phyloP scores from a whole-genome alignment of 208 protist genomes.

The Leishmania gerbilli region DNA sequence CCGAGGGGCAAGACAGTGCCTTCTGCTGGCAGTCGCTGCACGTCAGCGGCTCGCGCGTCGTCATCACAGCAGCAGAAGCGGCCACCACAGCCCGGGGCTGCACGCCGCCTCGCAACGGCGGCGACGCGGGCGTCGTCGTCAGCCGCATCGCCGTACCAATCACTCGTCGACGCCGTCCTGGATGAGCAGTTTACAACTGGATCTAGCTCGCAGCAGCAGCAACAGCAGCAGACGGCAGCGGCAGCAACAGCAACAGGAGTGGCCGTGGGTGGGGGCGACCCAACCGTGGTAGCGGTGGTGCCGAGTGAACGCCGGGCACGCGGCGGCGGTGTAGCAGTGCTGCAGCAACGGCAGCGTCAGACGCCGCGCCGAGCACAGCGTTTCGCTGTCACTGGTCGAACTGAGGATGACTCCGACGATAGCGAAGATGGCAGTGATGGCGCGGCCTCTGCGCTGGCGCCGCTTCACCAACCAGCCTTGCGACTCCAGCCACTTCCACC shows the following conservation, averaged over 20 bases:
- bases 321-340: not conserved
- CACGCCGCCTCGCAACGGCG: not conserved
- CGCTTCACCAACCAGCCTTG: slow-evolving; percentile 6
- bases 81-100: not conserved
- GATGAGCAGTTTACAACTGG: not conserved
- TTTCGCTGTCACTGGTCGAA: not conserved
- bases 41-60: not conserved
- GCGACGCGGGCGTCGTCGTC: not conserved
- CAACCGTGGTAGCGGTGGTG: not conserved
- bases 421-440: not conserved
- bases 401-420: not conserved
- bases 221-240: not conserved
- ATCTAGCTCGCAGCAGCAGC: not conserved
- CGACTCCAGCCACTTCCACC: slow-evolving; percentile 16
- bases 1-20: not conserved
- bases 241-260: not conserved
- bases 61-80: not conserved
- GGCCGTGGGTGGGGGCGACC: not conserved
- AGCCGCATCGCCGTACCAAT: slow-evolving; percentile 6
- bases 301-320: not conserved
- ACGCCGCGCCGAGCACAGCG: not conserved
- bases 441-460: not conserved
- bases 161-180: slow-evolving; percentile 12
- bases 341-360: not conserved
- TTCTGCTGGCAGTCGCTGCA: not conserved